These are phyloP conservation scores for Trypanosoma caninum DNA, from an alignment of 208 protist species.

Conservation along the genomic window DNA sequence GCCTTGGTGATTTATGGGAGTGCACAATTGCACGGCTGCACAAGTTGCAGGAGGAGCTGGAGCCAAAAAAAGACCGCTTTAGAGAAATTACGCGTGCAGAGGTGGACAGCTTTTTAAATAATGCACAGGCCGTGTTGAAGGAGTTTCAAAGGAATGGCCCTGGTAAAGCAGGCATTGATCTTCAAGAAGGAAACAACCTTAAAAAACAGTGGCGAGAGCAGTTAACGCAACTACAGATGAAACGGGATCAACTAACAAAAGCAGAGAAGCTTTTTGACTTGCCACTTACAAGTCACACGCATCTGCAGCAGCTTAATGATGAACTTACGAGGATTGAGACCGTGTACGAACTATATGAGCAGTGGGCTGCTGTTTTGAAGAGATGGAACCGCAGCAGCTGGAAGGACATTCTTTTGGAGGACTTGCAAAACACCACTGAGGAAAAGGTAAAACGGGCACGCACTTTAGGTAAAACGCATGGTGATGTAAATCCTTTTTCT, in stretches of 20 bases:
- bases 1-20: constrained; percentile 78
- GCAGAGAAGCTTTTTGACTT: constrained; percentile 98
- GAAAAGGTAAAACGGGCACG: constrained; percentile 85
- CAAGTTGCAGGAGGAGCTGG: constrained; percentile 73
- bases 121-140: constrained; percentile 44
- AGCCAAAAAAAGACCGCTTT: constrained; percentile 94
- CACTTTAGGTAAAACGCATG: constrained; percentile 81
- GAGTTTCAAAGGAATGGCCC: constrained; percentile 88
- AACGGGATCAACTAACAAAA: constrained; percentile 90
- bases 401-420: constrained; percentile 95
- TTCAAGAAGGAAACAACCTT: constrained; percentile 89
- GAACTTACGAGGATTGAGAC: constrained; percentile 84
- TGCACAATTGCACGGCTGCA: constrained; percentile 80
- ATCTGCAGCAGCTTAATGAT: constrained; percentile 90
- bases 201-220: constrained; percentile 86
- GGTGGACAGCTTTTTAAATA: constrained; percentile 77
- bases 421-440: constrained; percentile 94
- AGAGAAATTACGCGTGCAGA: constrained; percentile 89
- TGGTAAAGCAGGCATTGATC: constrained; percentile 70
- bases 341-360: constrained; percentile 95
- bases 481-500: constrained; percentile 83
- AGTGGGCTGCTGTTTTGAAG: constrained; percentile 85
- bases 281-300: constrained; percentile 90
- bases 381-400: constrained; percentile 97
- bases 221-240: constrained; percentile 67